Evolutionary conservation across 176 grass and related monocot genomes (phyloP).

Genomic region (Oryza meridionalis): DNA sequence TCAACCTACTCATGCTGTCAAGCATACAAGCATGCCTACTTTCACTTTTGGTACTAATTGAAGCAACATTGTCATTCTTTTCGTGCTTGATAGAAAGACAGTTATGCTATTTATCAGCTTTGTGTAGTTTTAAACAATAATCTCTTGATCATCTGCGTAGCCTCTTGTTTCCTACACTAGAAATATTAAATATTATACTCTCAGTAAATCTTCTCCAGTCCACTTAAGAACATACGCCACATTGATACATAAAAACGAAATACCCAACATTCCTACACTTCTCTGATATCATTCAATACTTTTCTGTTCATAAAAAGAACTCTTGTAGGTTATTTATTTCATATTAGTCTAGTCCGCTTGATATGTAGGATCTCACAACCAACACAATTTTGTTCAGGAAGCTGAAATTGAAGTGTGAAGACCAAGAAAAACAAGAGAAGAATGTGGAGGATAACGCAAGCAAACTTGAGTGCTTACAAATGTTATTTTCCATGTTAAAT

Average conservation of each 20-base stretch:
- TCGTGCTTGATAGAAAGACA: background rate
- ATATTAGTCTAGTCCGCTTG: slow-evolving; percentile 20
- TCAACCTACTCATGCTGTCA: background rate
- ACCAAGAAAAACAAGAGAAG: slow-evolving; percentile 15
- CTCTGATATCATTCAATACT: background rate
- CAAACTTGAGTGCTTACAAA: slow-evolving; percentile 16
- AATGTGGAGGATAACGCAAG: slow-evolving; percentile 25
- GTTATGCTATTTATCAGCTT: background rate
- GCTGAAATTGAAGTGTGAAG: slow-evolving; percentile 32
- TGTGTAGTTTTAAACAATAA: background rate
- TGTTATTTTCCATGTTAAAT: slow-evolving; percentile 4
- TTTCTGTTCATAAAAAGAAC: background rate
- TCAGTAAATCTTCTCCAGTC: background rate
- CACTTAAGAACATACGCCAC: background rate
- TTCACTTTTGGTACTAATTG: background rate
- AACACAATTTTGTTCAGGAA: slow-evolving; percentile 30
- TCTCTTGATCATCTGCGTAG: slow-evolving; percentile 2
- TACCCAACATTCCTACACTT: background rate
- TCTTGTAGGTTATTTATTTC: background rate
- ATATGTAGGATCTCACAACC: slow-evolving; percentile 19
- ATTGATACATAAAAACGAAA: background rate
- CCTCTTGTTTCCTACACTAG: background rate
- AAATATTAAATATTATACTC: background rate
- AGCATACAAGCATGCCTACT: background rate
- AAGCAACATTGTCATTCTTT: background rate